phyloP scores from a whole-genome alignment of 23 red algal genomes.

The Gracilaria domingensis region DNA sequence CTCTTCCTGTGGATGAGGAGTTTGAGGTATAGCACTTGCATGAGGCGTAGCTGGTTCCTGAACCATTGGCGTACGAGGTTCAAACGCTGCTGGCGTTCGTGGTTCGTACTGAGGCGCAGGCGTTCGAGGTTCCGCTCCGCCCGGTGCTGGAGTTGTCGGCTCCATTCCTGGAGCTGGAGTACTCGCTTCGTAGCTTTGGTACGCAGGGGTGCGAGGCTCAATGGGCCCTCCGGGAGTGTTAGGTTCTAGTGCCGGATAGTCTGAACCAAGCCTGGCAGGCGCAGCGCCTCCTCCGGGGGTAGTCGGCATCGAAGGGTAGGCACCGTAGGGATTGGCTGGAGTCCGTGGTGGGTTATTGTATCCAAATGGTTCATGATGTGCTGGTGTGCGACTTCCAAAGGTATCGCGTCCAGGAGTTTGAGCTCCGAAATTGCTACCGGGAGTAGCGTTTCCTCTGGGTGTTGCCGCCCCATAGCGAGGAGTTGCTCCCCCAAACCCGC shows the following conservation, averaged over 20 bases:
- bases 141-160: conserved; percentile 49
- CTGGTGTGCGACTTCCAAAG: conserved; percentile 23
- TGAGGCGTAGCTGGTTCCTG: conserved; percentile 61
- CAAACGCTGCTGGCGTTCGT: conserved; percentile 48
- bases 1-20: conserved; percentile 52
- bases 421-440: conserved; percentile 22
- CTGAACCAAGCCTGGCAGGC: conserved; percentile 9
- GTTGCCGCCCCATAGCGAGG: conserved; percentile 32
- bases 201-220: conserved; percentile 54
- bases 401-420: conserved; percentile 35
- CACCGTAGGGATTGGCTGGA: conserved; percentile 3
- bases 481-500: conserved; percentile 18
- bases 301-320: conserved; percentile 16
- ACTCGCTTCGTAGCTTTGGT: conserved; percentile 11
- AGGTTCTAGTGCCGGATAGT: conserved; percentile 42
- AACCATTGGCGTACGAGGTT: conserved; percentile 67
- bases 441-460: conserved; percentile 52
- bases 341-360: conserved; percentile 15
- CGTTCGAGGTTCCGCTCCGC: conserved; percentile 30
- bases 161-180: conserved; percentile 69
- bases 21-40: conserved; percentile 64
- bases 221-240: conserved; percentile 21
- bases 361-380: not conserved
- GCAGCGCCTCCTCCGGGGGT: conserved; percentile 9
- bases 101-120: conserved; percentile 58